Evolutionary conservation across 2,329 filamentous ascomycete genomes (phyloP).

Genomic region (Colletotrichum simmondsii): DNA sequence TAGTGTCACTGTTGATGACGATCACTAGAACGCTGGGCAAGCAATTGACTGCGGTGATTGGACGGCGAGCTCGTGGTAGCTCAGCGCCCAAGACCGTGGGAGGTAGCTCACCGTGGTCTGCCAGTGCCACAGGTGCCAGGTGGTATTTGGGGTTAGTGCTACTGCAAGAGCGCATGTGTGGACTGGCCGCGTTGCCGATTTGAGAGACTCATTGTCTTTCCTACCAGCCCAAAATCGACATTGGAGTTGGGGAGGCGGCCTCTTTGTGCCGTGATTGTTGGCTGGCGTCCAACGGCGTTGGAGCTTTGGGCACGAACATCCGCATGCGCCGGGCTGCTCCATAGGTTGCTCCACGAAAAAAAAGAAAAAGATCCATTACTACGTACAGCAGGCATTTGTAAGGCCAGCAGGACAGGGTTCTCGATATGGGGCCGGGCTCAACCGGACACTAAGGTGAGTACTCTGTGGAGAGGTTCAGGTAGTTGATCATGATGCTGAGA

Average conservation of each 20-base stretch:
- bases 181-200: conserved; percentile 14
- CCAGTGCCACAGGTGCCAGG: background rate
- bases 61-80: conserved; percentile 15
- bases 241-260: conserved; percentile 16
- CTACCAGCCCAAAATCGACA: background rate
- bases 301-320: conserved; percentile 23
- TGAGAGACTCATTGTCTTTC: background rate
- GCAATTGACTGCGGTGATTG: conserved; percentile 28
- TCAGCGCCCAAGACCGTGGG: conserved; percentile 25
- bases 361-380: background rate
- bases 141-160: conserved; percentile 5
- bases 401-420: conserved; percentile 6
- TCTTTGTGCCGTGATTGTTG: conserved; percentile 13
- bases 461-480: too few relatives aligned
- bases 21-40: conserved; percentile 15
- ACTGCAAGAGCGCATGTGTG: conserved; percentile 12
- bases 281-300: conserved; percentile 4
- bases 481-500: background rate
- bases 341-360: background rate
- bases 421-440: conserved; percentile 11
- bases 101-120: conserved; percentile 22
- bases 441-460: background rate
- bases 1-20: conserved; percentile 18
- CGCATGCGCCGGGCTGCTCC: conserved; percentile 8
- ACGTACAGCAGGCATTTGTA: conserved; percentile 4